phyloP scores from a whole-genome alignment of 345 rosid species.

The Lagerstroemia speciosa region DNA sequence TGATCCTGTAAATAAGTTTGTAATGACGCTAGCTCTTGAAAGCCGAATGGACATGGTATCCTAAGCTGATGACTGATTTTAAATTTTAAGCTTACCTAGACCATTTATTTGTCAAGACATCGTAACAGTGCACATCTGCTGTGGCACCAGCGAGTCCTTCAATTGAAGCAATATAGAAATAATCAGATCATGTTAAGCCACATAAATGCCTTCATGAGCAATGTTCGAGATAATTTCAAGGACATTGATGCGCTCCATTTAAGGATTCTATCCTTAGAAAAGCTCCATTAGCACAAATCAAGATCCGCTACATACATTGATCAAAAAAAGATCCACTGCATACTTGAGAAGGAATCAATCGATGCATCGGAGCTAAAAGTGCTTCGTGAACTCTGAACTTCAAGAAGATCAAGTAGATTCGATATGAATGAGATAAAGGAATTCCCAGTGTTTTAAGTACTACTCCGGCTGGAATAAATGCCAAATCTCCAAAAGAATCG shows the following conservation, averaged over 20 bases:
- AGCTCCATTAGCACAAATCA: neutral
- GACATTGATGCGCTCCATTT: neutral
- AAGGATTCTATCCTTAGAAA: neutral
- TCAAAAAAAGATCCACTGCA: too few species aligned
- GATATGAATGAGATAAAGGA: neutral
- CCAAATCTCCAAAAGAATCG: neutral
- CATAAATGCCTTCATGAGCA: neutral
- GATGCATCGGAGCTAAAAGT: neutral
- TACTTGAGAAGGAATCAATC: neutral
- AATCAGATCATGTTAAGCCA: neutral
- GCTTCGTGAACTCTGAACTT: neutral
- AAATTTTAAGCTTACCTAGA: slow-evolving; percentile 51
- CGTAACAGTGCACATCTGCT: slow-evolving; percentile 97
- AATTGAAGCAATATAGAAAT: slow-evolving; percentile 19
- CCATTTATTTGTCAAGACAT: slow-evolving; percentile 90
- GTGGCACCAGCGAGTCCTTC: slow-evolving; percentile 98
- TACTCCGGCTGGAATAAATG: neutral
- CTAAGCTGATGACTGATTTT: neutral
- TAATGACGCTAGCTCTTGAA: slow-evolving; percentile 1
- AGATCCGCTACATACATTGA: too few species aligned
- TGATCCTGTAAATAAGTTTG: slow-evolving; percentile 42
- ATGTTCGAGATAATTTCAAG: neutral
- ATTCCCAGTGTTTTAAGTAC: neutral
- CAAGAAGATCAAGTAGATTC: neutral
- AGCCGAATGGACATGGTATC: neutral